These are phyloP conservation scores for Gorgonomyces haynaldii DNA, from an alignment of 192 early-diverging fungal species.

Conservation along the genomic window DNA sequence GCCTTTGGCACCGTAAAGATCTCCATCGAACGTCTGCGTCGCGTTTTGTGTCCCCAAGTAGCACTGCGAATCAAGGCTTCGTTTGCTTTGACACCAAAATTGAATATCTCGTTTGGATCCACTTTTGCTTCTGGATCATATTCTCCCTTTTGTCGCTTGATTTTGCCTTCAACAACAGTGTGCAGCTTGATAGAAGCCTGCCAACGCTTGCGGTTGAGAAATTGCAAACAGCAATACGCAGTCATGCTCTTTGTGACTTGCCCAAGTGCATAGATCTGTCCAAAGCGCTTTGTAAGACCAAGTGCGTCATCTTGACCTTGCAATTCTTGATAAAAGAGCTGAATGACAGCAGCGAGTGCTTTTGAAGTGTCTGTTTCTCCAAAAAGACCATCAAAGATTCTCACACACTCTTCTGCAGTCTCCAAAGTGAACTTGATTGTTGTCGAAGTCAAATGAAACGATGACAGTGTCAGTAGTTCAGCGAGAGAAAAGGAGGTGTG, in stretches of 20 bases:
- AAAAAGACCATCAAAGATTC: slow-evolving; percentile 87
- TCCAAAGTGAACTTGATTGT: slow-evolving; percentile 43
- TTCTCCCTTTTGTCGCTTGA: slow-evolving; percentile 3
- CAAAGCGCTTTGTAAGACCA: slow-evolving; percentile 2
- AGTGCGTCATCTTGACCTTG: slow-evolving; percentile 18
- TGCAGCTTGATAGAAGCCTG: slow-evolving; percentile 17
- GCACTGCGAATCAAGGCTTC: too few species aligned
- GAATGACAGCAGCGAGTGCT: slow-evolving; percentile 3
- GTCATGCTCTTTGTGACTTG: slow-evolving; percentile 19
- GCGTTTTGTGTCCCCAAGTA: too few species aligned
- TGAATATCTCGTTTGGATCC: slow-evolving; percentile 5
- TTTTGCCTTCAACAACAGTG: slow-evolving; percentile 18
- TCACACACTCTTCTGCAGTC: slow-evolving; percentile 76
- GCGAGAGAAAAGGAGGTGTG: slow-evolving; percentile 62
- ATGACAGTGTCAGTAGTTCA: slow-evolving; percentile 62
- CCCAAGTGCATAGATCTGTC: slow-evolving; percentile 18
- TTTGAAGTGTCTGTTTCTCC: slow-evolving; percentile 65
- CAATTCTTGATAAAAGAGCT: slow-evolving; percentile 15
- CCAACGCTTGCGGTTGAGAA: slow-evolving; percentile 23
- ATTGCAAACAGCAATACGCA: slow-evolving; percentile 29
- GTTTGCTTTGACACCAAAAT: too few species aligned
- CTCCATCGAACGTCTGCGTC: too few species aligned
- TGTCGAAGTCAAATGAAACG: slow-evolving; percentile 66
- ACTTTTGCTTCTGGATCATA: slow-evolving; percentile 8
- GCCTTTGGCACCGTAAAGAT: too few species aligned